Evolutionary conservation across 257 asterid species (phyloP), one percentile per base, ranked within the genome.

Genomic region (Capsicum chinense): DNA sequence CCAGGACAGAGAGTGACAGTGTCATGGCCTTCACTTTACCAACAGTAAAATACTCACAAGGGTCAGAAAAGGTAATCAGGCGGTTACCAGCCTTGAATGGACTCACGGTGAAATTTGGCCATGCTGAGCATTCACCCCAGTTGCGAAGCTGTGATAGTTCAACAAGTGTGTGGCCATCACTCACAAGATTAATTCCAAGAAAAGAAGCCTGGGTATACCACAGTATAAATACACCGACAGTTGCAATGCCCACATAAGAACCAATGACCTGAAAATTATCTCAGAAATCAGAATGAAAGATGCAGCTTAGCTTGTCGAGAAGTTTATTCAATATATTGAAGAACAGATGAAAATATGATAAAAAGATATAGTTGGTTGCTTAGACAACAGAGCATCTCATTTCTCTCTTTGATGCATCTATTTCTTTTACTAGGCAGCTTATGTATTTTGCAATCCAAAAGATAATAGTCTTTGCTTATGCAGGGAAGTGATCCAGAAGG

Each of bases 21-120:
- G 97, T 92, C 97, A 90, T 91, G 5, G 99, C 97, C 92, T 95
- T 94, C 74, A 92, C 97, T 88, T 94, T 95, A 3, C 99, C 98
- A 6, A 79, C 85, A 2, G 93, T 56, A 78, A 95, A 95, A 85
- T 95, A 95, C 58, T 93, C 97, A 26, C 99, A 95, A 16, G 99
- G 97, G 84, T 92, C 73, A 13, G 91, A 81, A 85, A 92, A 92
- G 12, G 92, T 67, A 59, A 93, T 86, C 74, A 76, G 56, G 35
- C 92, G 89, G 62, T 92, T 94, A 12, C 94, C 93, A 19, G 59
- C 94, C 2, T 87, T 91, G 91, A 93, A 94, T 5, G 98, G 97
- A 69, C 97, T 84, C 33, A 88, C 94, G 2, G 92, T 92, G 84
- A 94, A 94, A 84, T 93, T 90, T 16, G 92, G 67, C 99, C 99